Base-by-base conservation (phyloP, 2,329 filamentous ascomycete genomes). In the Atkinsonella texensis region DNA sequence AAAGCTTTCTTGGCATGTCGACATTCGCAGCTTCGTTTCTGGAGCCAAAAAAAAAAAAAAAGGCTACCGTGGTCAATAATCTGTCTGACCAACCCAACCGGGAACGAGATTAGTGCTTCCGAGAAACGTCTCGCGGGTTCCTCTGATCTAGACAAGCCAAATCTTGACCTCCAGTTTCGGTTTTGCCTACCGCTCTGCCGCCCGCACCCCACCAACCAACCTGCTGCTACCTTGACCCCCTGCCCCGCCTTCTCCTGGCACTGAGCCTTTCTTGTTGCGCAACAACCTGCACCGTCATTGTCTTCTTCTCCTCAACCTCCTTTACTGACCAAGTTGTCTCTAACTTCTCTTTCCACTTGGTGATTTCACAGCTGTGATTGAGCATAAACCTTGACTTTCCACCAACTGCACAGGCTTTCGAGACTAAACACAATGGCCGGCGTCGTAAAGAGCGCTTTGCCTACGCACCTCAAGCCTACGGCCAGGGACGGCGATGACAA, bases 381-480 rank as follows among this genome's bases (percentile, higher is more conserved):
- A 38, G 28, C 23, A 38, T 20, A 15, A 18, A 45, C 32, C 9
- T n/a, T 13, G 39, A 17, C 23, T 35, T 10, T 3, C 31, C 17
- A 17, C n/a, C 28, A 28, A 8, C 32, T 46, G 2, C 38, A 28
- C 33, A 9, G 44, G 47, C 17, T 48, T 18, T 9, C 41, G 42
- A 51, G 12, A 43, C 15, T 46, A 23, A 35, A 59, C 63, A 71
- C 64, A 63, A 91, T 91, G 85, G 83, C 86, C 58, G 76, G 80
- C 64, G 74, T 75, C 60, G 74, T 83, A 62, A 89, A 81, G 75
- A 83, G 80, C 71, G 86, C 87, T 57, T 74, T 96, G 62, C 89
- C 90, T 58, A 77, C 86, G 43, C 91, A 94, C 76, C 79, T 96
- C 63, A 91, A 89, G 79, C 77, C 83, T 56, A 62, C 62, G 60